These are phyloP conservation scores for Yamadazyma atlantica DNA, from an alignment of 1,139 yeast genomes.

Conservation along the genomic window DNA sequence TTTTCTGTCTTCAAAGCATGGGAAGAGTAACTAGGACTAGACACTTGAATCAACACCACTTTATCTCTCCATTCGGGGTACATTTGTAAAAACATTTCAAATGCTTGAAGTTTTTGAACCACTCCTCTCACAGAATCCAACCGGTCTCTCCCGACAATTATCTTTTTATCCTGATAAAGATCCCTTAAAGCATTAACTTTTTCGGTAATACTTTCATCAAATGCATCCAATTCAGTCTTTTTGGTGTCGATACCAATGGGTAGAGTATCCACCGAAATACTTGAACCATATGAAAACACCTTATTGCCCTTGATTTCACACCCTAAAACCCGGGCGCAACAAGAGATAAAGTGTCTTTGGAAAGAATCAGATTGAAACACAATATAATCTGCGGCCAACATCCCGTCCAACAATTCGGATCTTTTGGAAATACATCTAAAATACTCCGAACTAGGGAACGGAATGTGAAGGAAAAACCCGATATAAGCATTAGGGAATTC, in stretches of 20 bases:
- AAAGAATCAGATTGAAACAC: constrained; percentile 86
- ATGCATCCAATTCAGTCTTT: constrained; percentile 60
- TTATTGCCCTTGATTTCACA: constrained; percentile 58
- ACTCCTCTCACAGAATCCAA: constrained; percentile 82
- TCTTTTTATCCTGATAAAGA: constrained; percentile 70
- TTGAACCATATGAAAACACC: constrained; percentile 75
- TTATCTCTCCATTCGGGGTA: constrained; percentile 90
- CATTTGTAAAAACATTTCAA: constrained; percentile 78
- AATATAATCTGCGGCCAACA: constrained; percentile 84
- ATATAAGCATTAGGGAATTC: constrained; percentile 76
- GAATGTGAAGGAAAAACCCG: constrained; percentile 83
- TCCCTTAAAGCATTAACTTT: constrained; percentile 54
- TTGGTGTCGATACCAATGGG: constrained; percentile 86
- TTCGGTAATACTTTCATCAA: constrained; percentile 31
- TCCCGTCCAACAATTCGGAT: constrained; percentile 78
- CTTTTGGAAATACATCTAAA: constrained; percentile 87
- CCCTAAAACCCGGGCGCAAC: constrained; percentile 82
- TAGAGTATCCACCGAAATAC: constrained; percentile 67
- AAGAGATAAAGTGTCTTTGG: constrained; percentile 85
- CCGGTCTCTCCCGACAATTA: constrained; percentile 82
- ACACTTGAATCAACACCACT: constrained; percentile 89
- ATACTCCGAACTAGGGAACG: constrained; percentile 96
- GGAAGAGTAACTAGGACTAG: constrained; percentile 65
- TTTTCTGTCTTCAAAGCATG: constrained; percentile 64
- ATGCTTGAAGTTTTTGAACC: constrained; percentile 77